A percentile compares a stretch with the other conserved stretches of the same genome.
Evolutionary conservation across 768 basidiomycete genomes (phyloP).

Genomic region (Tulasnella sp.): DNA sequence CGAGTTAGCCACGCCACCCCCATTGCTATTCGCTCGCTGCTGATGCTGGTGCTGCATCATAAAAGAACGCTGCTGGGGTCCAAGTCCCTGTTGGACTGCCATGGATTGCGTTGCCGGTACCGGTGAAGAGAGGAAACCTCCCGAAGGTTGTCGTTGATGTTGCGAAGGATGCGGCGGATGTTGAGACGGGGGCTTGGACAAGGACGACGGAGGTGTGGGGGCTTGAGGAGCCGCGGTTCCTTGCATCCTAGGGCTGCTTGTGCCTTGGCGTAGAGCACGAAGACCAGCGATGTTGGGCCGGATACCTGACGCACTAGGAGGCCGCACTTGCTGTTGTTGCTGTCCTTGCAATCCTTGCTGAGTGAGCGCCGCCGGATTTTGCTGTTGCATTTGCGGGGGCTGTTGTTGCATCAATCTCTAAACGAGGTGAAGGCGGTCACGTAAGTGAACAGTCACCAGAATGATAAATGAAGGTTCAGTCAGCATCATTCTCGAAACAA

Average conservation of each 20-base stretch:
- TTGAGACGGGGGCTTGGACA: background rate
- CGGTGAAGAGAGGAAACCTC: background rate
- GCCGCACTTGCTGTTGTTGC: constrained; percentile 11
- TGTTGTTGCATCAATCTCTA: background rate
- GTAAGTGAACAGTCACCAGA: background rate
- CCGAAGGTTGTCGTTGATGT: background rate
- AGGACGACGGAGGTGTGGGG: background rate
- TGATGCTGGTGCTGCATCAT: constrained; percentile 14
- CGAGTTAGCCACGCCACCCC: background rate
- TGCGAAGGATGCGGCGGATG: background rate
- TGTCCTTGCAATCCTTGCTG: background rate
- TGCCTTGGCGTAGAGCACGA: constrained; percentile 2
- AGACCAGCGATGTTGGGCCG: constrained; percentile 1
- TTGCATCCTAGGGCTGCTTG: constrained; percentile 5
- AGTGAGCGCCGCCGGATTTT: background rate
- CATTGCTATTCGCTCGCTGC: constrained; percentile 2
- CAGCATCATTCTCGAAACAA: background rate
- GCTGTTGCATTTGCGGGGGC: too few species aligned
- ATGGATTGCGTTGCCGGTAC: background rate
- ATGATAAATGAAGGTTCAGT: background rate
- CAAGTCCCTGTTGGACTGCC: background rate
- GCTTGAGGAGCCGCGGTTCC: background rate
- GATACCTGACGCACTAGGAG: background rate
- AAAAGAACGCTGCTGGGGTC: constrained; percentile 1
- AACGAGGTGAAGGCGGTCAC: background rate